A percentile compares a stretch with the other conserved stretches of the same genome.
Conservation (phyloP, 441 rosid species). For the Erodium texanum region DNA sequence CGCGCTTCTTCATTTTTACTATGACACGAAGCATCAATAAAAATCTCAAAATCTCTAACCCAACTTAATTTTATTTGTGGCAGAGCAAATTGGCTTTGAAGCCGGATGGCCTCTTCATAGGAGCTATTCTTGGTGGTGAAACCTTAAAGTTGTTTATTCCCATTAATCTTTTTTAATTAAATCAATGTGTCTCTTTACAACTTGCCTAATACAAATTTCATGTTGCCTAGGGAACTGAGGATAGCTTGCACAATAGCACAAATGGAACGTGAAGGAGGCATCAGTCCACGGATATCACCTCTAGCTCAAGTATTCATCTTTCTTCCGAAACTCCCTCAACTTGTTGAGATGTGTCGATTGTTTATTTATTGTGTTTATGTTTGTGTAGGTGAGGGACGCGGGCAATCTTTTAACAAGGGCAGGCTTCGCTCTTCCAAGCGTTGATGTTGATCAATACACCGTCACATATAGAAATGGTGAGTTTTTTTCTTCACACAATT, state of each 20-base stretch:
- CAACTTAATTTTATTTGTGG: slow-evolving; percentile 24
- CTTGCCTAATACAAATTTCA: slow-evolving; percentile 7
- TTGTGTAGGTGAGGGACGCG: slow-evolving; percentile 80
- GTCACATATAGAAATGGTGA: slow-evolving; percentile 83
- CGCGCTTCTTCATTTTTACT: slow-evolving; percentile 6
- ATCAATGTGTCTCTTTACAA: slow-evolving; percentile 6
- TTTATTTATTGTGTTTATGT: too few species aligned
- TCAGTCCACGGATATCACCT: slow-evolving; percentile 90
- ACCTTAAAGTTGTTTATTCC: slow-evolving; percentile 61
- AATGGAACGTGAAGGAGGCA: slow-evolving; percentile 99
- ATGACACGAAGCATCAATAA: slow-evolving; percentile 1
- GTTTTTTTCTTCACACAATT: slow-evolving; percentile 9
- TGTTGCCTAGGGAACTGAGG: slow-evolving; percentile 67
- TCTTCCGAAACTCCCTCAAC: not conserved
- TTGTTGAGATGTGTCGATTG: not conserved
- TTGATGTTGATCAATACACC: slow-evolving; percentile 82
- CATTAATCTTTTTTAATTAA: slow-evolving; percentile 10
- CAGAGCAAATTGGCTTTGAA: slow-evolving; percentile 93
- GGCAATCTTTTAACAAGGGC: slow-evolving; percentile 96
- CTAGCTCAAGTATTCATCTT: slow-evolving; percentile 68
- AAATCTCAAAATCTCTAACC: slow-evolving; percentile 8
- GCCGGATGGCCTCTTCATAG: slow-evolving; percentile 97
- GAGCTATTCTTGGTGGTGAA: slow-evolving; percentile 99
- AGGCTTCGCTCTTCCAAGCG: slow-evolving; percentile 88
- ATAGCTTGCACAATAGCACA: slow-evolving; percentile 99